Conservation (phyloP, 768 basidiomycete genomes). For the Lentinus tigrinus region DNA sequence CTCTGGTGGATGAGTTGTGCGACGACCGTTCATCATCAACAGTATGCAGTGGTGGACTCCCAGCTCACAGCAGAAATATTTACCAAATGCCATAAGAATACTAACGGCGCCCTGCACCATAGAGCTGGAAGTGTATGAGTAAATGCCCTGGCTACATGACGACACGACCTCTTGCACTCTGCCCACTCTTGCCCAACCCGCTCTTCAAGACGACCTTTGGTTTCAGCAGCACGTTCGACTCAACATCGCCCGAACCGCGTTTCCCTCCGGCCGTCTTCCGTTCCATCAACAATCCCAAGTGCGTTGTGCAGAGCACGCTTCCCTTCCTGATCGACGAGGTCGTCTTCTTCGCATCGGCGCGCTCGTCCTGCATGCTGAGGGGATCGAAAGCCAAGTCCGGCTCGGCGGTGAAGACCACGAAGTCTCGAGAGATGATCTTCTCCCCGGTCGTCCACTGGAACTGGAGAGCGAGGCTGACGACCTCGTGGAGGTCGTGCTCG, state of each 20-base stretch:
- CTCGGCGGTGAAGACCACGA: not conserved
- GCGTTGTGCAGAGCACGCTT: not conserved
- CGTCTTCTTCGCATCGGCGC: not conserved
- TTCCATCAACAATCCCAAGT: slow-evolving; percentile 2
- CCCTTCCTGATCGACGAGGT: not conserved
- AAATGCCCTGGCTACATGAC: not conserved
- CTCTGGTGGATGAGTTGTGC: too few species aligned
- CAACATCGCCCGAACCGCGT: not conserved
- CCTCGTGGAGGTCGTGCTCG: not conserved
- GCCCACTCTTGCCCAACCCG: not conserved
- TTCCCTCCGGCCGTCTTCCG: not conserved
- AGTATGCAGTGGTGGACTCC: too few species aligned
- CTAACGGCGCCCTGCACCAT: too few species aligned
- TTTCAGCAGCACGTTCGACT: not conserved
- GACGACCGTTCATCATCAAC: too few species aligned
- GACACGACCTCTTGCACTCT: not conserved
- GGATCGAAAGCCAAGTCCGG: not conserved
- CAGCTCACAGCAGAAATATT: too few species aligned
- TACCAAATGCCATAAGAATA: too few species aligned
- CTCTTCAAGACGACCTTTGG: slow-evolving; percentile 3
- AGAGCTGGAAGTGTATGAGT: not conserved
- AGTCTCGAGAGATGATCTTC: slow-evolving; percentile 9
- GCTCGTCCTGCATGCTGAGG: slow-evolving; percentile 11
- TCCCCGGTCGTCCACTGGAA: slow-evolving; percentile 9
- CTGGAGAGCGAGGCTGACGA: slow-evolving; percentile 1